These are phyloP conservation scores for Dacryopinax primogenitus DNA, from an alignment of 768 basidiomycete species.

Conservation along the genomic window DNA sequence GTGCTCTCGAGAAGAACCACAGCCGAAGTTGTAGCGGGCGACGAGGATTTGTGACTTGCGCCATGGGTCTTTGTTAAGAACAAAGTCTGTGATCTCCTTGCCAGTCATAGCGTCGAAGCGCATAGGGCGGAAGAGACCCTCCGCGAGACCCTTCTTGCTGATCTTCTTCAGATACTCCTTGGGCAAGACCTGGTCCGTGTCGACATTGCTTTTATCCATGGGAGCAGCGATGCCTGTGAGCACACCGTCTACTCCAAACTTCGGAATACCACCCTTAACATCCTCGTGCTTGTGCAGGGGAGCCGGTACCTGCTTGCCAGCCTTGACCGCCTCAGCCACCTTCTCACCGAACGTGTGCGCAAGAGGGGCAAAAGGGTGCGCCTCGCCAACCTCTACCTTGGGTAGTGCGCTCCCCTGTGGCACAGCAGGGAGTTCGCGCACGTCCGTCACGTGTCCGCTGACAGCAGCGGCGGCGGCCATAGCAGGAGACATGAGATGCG, in stretches of 20 bases:
- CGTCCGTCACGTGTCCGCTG: slow-evolving; percentile 72
- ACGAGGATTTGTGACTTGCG: slow-evolving; percentile 64
- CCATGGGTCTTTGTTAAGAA: slow-evolving; percentile 70
- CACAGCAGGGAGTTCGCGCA: slow-evolving; percentile 57
- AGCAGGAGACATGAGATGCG: slow-evolving; percentile 77
- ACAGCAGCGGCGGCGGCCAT: slow-evolving; percentile 92
- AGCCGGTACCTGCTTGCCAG: slow-evolving; percentile 33
- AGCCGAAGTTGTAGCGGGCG: slow-evolving; percentile 80
- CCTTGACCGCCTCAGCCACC: slow-evolving; percentile 21
- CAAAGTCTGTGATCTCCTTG: slow-evolving; percentile 46
- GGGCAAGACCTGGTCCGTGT: slow-evolving; percentile 37
- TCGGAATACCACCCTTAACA: slow-evolving; percentile 18
- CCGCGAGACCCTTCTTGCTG: slow-evolving; percentile 33
- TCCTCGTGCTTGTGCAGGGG: slow-evolving; percentile 31
- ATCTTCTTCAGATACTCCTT: slow-evolving; percentile 37
- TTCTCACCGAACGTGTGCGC: slow-evolving; percentile 27
- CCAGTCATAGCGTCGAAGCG: slow-evolving; percentile 31
- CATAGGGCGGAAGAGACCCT: slow-evolving; percentile 31
- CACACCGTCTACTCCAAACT: slow-evolving; percentile 16
- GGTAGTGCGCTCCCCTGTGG: slow-evolving; percentile 34
- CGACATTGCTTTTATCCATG: slow-evolving; percentile 18
- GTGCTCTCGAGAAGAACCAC: slow-evolving; percentile 81
- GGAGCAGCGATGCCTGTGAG: slow-evolving; percentile 21
- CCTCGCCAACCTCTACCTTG: slow-evolving; percentile 46
- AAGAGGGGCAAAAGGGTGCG: slow-evolving; percentile 43